A percentile compares a stretch with the other conserved stretches of the same genome.
phyloP scores from a whole-genome alignment of 2,329 filamentous ascomycete species.

The Paracamarosporium sp. region DNA sequence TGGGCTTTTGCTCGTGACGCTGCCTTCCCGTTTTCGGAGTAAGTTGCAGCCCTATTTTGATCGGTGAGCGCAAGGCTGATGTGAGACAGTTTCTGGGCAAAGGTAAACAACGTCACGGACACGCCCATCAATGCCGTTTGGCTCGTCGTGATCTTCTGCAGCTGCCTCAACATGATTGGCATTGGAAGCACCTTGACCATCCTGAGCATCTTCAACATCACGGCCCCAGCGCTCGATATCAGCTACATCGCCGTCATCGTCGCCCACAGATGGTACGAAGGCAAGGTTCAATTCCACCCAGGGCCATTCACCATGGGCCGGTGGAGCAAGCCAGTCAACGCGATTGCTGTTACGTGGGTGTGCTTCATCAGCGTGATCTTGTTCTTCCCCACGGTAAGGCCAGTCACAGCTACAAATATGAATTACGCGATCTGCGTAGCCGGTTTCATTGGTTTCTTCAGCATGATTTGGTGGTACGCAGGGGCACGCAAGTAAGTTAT shows the following conservation, averaged over 20 bases:
- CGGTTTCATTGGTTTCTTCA: conserved; percentile 57
- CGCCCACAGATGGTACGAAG: conserved; percentile 61
- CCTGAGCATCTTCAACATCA: conserved; percentile 56
- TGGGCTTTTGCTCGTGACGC: conserved; percentile 68
- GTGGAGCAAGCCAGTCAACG: conserved; percentile 63
- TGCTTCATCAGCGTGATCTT: conserved; percentile 68
- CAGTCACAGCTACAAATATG: conserved; percentile 54
- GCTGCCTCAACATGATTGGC: conserved; percentile 58
- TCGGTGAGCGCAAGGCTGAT: conserved; percentile 25
- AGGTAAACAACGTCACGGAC: conserved; percentile 60
- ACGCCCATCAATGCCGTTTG: conserved; percentile 70
- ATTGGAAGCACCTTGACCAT: conserved; percentile 60
- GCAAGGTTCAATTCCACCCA: conserved; percentile 60
- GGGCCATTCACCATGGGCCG: conserved; percentile 65
- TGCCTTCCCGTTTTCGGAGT: conserved; percentile 66
- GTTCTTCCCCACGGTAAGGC: conserved; percentile 56
- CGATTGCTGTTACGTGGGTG: conserved; percentile 66
- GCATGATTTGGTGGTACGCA: conserved; percentile 53
- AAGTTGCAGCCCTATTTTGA: conserved; percentile 20
- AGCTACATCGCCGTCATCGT: conserved; percentile 68
- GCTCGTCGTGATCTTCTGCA: conserved; percentile 67
- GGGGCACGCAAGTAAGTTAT: conserved; percentile 45
- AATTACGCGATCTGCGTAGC: conserved; percentile 57
- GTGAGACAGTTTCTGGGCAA: conserved; percentile 55
- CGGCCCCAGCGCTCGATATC: conserved; percentile 56